Conservation (phyloP, 2,329 filamentous ascomycete genomes). For the Didymellaceae sp. region DNA sequence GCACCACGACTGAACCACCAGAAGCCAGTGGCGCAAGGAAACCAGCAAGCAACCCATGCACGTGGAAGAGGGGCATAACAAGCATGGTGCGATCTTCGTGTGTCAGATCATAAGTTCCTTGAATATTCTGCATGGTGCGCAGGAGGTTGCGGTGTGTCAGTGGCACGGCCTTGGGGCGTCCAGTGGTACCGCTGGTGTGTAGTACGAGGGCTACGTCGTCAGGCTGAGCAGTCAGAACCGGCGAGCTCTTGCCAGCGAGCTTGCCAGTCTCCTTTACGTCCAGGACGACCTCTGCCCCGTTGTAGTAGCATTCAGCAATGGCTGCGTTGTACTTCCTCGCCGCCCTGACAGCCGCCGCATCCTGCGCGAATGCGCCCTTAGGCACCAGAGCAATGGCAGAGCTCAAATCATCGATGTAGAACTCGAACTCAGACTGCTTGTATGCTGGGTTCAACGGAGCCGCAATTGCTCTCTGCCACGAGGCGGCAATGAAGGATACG, state of each 20-base stretch:
- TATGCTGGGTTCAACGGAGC: slow-evolving; percentile 88
- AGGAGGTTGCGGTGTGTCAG: slow-evolving; percentile 82
- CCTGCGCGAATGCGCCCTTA: slow-evolving; percentile 68
- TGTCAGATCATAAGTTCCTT: slow-evolving; percentile 76
- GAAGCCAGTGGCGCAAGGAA: slow-evolving; percentile 79
- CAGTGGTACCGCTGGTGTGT: slow-evolving; percentile 85
- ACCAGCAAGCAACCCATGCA: slow-evolving; percentile 84
- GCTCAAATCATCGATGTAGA: slow-evolving; percentile 87
- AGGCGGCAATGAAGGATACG: slow-evolving; percentile 81
- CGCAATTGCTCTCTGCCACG: slow-evolving; percentile 83
- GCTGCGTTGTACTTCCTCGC: slow-evolving; percentile 80
- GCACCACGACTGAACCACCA: slow-evolving; percentile 80
- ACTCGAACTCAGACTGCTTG: slow-evolving; percentile 89
- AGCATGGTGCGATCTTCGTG: slow-evolving; percentile 78
- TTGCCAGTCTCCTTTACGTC: slow-evolving; percentile 80
- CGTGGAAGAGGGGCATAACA: slow-evolving; percentile 91
- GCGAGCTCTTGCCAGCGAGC: slow-evolving; percentile 60
- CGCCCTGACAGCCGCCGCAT: slow-evolving; percentile 75
- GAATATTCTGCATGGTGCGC: slow-evolving; percentile 83
- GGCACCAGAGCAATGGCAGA: slow-evolving; percentile 81
- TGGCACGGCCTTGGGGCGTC: slow-evolving; percentile 81
- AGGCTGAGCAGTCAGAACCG: slow-evolving; percentile 65
- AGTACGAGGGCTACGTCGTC: slow-evolving; percentile 82
- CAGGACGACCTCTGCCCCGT: slow-evolving; percentile 72
- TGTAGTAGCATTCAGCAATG: slow-evolving; percentile 87